Percentiles rank a stretch among this genome's conserved stretches.
Evolutionary conservation across 2,329 filamentous ascomycete species (phyloP).

Genomic region (Pseudocercospora ulei): DNA sequence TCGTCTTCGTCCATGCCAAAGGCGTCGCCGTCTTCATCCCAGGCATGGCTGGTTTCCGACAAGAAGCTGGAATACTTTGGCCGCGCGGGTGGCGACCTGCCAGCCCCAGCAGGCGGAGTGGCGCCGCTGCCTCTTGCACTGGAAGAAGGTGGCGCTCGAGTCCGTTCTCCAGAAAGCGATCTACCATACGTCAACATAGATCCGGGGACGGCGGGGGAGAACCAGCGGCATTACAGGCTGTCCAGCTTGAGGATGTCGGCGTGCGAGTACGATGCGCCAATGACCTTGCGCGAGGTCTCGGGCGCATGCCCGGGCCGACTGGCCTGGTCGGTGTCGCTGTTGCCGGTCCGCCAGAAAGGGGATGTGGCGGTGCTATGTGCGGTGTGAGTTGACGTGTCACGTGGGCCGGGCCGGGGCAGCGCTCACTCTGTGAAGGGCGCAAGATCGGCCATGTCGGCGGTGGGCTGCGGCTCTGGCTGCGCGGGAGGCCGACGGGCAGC

Average conservation of each 20-base stretch:
- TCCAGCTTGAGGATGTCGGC: conserved; percentile 87
- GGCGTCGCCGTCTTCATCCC: conserved; percentile 63
- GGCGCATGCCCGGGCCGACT: conserved; percentile 43
- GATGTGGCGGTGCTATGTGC: conserved; percentile 57
- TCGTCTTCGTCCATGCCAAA: conserved; percentile 79
- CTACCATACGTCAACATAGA: conserved; percentile 14
- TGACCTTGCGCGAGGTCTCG: conserved; percentile 56
- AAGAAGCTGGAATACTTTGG: conserved; percentile 73
- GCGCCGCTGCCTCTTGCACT: conserved; percentile 46
- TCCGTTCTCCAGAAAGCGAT: conserved; percentile 45
- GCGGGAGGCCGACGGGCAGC: not conserved
- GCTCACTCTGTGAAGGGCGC: conserved; percentile 32
- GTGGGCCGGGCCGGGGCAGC: not conserved
- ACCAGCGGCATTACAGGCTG: conserved; percentile 51
- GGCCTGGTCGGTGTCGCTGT: conserved; percentile 37
- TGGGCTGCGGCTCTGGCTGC: not conserved
- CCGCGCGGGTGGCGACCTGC: conserved; percentile 49
- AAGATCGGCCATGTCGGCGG: conserved; percentile 35
- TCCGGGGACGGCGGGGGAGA: not conserved
- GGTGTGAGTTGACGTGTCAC: not conserved
- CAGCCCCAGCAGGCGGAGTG: conserved; percentile 46
- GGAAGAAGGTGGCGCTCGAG: conserved; percentile 61
- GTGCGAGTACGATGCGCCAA: conserved; percentile 93
- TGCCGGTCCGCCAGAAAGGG: conserved; percentile 67
- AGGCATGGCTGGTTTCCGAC: conserved; percentile 71